Conservation (phyloP, 257 asterid species). For the Solanum ossicruentum region DNA sequence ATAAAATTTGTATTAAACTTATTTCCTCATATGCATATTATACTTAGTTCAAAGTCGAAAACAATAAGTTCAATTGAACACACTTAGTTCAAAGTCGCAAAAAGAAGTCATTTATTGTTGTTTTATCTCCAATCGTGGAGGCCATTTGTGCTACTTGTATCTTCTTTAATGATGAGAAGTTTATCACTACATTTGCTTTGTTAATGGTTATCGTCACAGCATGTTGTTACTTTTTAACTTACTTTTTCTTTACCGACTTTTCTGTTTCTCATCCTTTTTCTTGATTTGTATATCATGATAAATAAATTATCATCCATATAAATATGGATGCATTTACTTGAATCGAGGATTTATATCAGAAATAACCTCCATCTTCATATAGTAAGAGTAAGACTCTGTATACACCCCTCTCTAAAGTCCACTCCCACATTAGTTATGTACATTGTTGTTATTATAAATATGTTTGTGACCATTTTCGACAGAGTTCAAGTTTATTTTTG, state of each 20-base stretch:
- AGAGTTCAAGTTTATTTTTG: neutral
- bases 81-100: neutral
- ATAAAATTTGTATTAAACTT: neutral
- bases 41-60: neutral
- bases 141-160: slow-evolving; percentile 8
- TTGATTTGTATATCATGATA: slow-evolving; percentile 11
- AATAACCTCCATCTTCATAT: too few species aligned
- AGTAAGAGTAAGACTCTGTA: too few species aligned
- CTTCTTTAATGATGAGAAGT: slow-evolving; percentile 6
- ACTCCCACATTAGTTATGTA: too few species aligned
- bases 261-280: neutral
- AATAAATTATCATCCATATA: neutral
- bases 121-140: neutral
- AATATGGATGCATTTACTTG: neutral
- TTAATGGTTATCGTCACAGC: neutral
- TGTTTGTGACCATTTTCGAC: neutral
- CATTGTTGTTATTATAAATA: neutral
- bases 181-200: neutral
- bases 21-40: neutral
- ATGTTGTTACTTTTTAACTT: neutral
- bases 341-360: too few species aligned
- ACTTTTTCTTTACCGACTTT: neutral
- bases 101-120: neutral
- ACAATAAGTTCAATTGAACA: neutral
- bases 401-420: too few species aligned